Percentiles rank a stretch among this genome's conserved stretches.
Evolutionary conservation across 345 rosid species (phyloP).

Genomic region (Bruguiera parviflora): DNA sequence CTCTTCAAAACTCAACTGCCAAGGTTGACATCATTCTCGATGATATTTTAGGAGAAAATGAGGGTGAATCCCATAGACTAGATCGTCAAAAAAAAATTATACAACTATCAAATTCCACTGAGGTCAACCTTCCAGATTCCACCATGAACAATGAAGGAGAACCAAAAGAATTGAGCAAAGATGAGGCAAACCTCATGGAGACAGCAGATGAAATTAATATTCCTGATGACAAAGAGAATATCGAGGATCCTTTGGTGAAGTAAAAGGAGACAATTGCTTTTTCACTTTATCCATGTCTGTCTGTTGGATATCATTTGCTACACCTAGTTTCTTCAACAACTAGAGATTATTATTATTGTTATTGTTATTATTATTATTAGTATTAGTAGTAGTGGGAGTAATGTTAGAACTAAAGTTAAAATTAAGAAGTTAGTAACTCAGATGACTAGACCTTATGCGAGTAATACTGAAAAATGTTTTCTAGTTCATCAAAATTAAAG

Average conservation of each 20-base stretch:
- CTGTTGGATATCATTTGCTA: too few species aligned
- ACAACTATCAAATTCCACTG: conserved; percentile 7
- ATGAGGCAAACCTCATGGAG: neutral
- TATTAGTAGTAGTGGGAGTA: too few species aligned
- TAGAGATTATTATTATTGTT: too few species aligned
- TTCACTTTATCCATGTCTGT: too few species aligned
- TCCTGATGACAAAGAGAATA: neutral
- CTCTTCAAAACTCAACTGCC: conserved; percentile 16
- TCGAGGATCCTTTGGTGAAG: neutral
- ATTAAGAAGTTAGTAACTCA: too few species aligned
- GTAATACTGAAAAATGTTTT: too few species aligned
- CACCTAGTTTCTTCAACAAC: too few species aligned
- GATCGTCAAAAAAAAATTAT: neutral
- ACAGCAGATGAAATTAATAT: conserved; percentile 4
- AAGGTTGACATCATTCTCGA: conserved; percentile 1
- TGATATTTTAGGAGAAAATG: conserved; percentile 7
- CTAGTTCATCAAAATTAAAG: too few species aligned
- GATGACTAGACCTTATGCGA: too few species aligned
- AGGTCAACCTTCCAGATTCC: conserved; percentile 5
- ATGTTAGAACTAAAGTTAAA: too few species aligned
- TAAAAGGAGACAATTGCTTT: neutral
- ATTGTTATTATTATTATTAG: too few species aligned
- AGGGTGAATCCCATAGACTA: conserved; percentile 6
- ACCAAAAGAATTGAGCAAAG: conserved; percentile 8
- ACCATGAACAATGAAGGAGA: neutral